These are phyloP conservation scores for Linnemannia exigua DNA, from an alignment of 192 early-diverging fungal genomes.

Conservation along the genomic window DNA sequence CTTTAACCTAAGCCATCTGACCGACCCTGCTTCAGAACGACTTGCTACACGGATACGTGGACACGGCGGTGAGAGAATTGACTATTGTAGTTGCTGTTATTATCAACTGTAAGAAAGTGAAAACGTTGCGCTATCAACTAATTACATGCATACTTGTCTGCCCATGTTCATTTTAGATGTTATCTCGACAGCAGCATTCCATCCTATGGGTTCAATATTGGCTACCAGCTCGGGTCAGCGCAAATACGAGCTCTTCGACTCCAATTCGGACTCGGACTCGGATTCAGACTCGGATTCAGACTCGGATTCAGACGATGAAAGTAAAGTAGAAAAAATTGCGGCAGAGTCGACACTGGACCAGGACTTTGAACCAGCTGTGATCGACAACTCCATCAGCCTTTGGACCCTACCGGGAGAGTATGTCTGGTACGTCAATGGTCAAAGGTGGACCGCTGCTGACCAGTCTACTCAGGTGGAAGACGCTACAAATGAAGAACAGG, in stretches of 20 bases:
- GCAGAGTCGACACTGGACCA: slow-evolving; percentile 11
- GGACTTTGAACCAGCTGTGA: slow-evolving; percentile 11
- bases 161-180: slow-evolving; percentile 60
- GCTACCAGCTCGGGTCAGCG: slow-evolving; percentile 84
- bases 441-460: slow-evolving; percentile 12
- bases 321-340: slow-evolving; percentile 1
- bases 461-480: background rate
- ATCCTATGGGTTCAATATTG: slow-evolving; percentile 76
- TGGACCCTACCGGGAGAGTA: slow-evolving; percentile 56
- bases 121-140: no score
- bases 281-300: slow-evolving; percentile 5
- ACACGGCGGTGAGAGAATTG: slow-evolving; percentile 52
- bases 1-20: slow-evolving; percentile 52
- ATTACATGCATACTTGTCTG: background rate
- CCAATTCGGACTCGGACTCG: slow-evolving; percentile 11
- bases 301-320: slow-evolving; percentile 13
- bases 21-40: slow-evolving; percentile 21
- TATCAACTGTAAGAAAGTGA: no score
- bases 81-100: no score
- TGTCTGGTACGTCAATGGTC: slow-evolving; percentile 48
- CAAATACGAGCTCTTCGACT: slow-evolving; percentile 53
- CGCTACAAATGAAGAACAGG: background rate
- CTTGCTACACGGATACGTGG: slow-evolving; percentile 11
- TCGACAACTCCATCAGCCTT: slow-evolving; percentile 61
- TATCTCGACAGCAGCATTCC: slow-evolving; percentile 68